phyloP scores from a whole-genome alignment of 1,139 yeast genomes.

The Geotrichum klebahnii region DNA sequence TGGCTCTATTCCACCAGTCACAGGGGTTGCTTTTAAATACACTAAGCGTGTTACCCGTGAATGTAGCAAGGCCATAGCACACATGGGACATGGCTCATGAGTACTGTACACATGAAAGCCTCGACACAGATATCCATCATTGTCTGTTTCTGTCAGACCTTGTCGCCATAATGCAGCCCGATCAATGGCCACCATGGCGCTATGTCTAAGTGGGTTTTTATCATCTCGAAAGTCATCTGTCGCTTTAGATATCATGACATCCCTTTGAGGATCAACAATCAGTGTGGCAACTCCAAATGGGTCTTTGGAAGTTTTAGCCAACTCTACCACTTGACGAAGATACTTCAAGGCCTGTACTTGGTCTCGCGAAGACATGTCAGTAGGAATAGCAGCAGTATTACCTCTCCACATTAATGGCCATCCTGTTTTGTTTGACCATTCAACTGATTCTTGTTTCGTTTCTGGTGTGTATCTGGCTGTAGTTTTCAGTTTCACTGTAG shows the following conservation, averaged over 20 bases:
- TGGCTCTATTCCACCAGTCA: constrained; percentile 55
- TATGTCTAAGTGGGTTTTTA: constrained; percentile 56
- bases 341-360: constrained; percentile 44
- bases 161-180: constrained; percentile 38
- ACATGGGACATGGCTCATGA: constrained; percentile 96
- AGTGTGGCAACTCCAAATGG: constrained; percentile 40
- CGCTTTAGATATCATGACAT: constrained; percentile 40
- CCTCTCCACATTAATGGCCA: constrained; percentile 98
- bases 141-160: constrained; percentile 1
- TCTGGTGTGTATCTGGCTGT: constrained; percentile 56
- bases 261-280: constrained; percentile 48
- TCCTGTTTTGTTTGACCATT: constrained; percentile 56
- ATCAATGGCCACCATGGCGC: constrained; percentile 67
- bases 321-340: constrained; percentile 38
- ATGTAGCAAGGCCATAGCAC: constrained; percentile 92
- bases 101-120: constrained; percentile 77
- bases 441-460: constrained; percentile 56
- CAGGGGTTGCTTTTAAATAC: constrained; percentile 48
- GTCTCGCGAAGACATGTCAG: constrained; percentile 52
- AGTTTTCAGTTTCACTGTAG: constrained; percentile 32
- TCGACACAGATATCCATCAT: constrained; percentile 60
- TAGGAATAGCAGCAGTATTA: constrained; percentile 72
- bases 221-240: constrained; percentile 41
- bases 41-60: constrained; percentile 72
- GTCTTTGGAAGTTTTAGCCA: background rate